These are phyloP conservation scores for Penicillium italicum DNA, from an alignment of 2,329 filamentous ascomycete species.

Conservation along the genomic window DNA sequence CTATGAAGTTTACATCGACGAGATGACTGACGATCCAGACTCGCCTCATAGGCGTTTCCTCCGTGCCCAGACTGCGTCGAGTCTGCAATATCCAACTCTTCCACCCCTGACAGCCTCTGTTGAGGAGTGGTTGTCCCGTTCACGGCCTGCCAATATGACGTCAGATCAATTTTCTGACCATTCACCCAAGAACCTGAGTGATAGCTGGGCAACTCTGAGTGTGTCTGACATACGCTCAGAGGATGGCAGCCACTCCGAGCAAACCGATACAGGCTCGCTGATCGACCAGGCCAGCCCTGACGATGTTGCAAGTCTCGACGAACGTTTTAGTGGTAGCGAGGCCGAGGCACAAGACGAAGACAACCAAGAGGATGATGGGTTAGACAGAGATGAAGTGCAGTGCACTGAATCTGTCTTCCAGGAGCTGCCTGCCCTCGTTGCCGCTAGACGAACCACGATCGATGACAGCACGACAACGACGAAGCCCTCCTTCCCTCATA, in stretches of 20 bases:
- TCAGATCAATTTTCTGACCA: slow-evolving; percentile 31
- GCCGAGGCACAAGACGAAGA: slow-evolving; percentile 33
- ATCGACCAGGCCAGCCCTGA: slow-evolving; percentile 43
- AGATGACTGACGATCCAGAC: slow-evolving; percentile 41
- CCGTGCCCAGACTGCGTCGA: slow-evolving; percentile 27
- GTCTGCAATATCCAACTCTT: slow-evolving; percentile 42
- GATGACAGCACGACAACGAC: slow-evolving; percentile 38
- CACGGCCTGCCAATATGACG: slow-evolving; percentile 42
- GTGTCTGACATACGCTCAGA: slow-evolving; percentile 45
- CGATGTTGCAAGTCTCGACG: slow-evolving; percentile 46
- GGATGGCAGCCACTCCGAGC: slow-evolving; percentile 44
- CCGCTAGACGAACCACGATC: slow-evolving; percentile 28
- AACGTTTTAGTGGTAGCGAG: slow-evolving; percentile 38
- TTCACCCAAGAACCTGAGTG: slow-evolving; percentile 36
- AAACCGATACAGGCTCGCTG: slow-evolving; percentile 44
- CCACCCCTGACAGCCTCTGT: slow-evolving; percentile 39
- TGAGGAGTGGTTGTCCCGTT: slow-evolving; percentile 42
- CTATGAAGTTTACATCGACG: slow-evolving; percentile 9
- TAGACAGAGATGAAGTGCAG: slow-evolving; percentile 22
- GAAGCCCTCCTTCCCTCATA: slow-evolving; percentile 31
- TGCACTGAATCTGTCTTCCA: slow-evolving; percentile 30
- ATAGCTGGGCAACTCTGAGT: slow-evolving; percentile 47
- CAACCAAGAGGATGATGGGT: slow-evolving; percentile 25
- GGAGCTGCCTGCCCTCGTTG: slow-evolving; percentile 29
- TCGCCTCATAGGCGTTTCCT: slow-evolving; percentile 28